Evolutionary conservation across 108 stramenopile species (phyloP).

Genomic region (Aureococcus anophagefferens): DNA sequence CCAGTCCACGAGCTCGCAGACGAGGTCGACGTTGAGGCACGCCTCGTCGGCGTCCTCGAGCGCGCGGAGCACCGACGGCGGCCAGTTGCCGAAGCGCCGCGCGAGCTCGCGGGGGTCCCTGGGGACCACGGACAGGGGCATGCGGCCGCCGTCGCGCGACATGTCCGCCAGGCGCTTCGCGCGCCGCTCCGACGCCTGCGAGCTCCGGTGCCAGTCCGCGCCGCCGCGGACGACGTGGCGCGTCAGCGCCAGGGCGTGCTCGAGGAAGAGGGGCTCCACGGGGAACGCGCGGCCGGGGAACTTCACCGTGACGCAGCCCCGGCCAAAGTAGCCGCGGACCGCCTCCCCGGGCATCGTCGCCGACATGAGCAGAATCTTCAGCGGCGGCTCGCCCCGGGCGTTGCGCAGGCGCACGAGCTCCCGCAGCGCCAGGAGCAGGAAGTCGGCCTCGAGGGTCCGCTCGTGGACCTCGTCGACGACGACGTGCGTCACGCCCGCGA

Average conservation of each 20-base stretch:
- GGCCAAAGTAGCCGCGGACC: conserved; percentile 36
- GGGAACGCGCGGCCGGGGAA: conserved; percentile 90
- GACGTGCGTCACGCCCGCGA: conserved; percentile 70
- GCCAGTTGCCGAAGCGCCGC: background rate
- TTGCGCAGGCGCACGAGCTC: conserved; percentile 49
- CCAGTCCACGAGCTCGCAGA: background rate
- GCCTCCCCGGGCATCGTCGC: conserved; percentile 84
- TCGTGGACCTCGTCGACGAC: conserved; percentile 96
- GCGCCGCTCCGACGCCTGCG: conserved; percentile 34
- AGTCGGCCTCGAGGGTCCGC: conserved; percentile 67
- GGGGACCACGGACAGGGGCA: conserved; percentile 16
- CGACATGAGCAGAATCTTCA: conserved; percentile 68
- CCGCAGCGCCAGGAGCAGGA: conserved; percentile 71
- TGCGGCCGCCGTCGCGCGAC: background rate
- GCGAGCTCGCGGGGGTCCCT: no score
- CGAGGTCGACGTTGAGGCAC: background rate
- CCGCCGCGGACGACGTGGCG: conserved; percentile 49
- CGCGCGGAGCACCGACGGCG: no score
- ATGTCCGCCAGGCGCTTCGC: conserved; percentile 24
- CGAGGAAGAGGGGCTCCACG: conserved; percentile 72
- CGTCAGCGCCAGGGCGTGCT: conserved; percentile 68
- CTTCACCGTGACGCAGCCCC: conserved; percentile 49
- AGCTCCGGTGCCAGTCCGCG: background rate
- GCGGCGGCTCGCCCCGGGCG: conserved; percentile 35
- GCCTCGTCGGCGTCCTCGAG: background rate